Evolutionary conservation across 83 land plant genomes (phyloP), one percentile per base, ranked within the genome.

Genomic region (Picea abies): DNA sequence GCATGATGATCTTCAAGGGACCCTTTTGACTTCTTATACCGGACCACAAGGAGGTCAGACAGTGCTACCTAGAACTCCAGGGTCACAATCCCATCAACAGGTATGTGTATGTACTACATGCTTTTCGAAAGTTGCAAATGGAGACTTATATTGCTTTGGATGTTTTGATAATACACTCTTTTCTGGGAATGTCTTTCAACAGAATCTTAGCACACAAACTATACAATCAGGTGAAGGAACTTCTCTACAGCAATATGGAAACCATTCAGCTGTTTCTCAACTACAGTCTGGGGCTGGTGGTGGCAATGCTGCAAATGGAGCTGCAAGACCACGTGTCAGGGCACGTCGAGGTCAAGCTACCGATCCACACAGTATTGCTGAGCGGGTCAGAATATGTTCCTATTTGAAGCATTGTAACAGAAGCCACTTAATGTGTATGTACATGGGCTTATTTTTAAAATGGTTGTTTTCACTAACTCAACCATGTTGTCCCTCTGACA

Each of bases 301-400:
- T 61, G 63, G 76, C 8, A 65, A 49, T 58, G 63, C 64, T 61
- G 78, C 29, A 25, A 80, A 81, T 47, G 87, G 84, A 62, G 85
- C 85, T 65, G 83, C 83, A 32, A 86, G 92, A 58, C 89, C 90
- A 37, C 90, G 94, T 39, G 87, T 86, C 23, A 92, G 94, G 68
- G 94, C 94, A 85, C 88, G 94, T 25, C 90, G 94, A 44, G 94
- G 94, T 26, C 94, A 92, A 82, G 94, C 94, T 9, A 92, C 94
- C 62, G 94, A 92, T 87, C 94, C 94, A 62, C 94, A 92, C 79
- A 92, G 94, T 66, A 92, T 92, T 85, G 94, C 94, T 47, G 94
- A 92, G 71, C 83, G 94, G 83, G 94, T 92, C 47, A 68, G 93
- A 29, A 56, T 62, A 49, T 64, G 77, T 47, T 61, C 22, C 77